Evolutionary conservation across 176 grass and related monocot genomes (phyloP).

Genomic region (Avena atlantica): DNA sequence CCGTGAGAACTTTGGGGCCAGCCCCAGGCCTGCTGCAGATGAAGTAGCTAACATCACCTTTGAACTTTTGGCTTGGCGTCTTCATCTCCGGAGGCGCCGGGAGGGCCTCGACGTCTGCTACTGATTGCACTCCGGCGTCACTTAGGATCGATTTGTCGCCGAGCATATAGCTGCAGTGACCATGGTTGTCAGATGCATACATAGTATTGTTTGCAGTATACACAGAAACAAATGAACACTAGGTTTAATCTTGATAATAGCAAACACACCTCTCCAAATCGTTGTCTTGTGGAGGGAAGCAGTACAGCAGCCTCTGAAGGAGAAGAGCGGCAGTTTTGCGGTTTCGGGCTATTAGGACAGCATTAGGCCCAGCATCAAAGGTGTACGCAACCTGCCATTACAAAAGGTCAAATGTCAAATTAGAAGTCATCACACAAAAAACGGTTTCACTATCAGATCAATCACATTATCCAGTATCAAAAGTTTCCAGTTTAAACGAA

Average conservation of each 20-base stretch:
- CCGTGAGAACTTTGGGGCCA: constrained; percentile 36
- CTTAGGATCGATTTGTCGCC: constrained; percentile 83
- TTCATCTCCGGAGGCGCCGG: constrained; percentile 66
- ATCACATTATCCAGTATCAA: not conserved
- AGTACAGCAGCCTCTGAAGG: constrained; percentile 71
- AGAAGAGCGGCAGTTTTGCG: constrained; percentile 73
- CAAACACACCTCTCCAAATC: constrained; percentile 66
- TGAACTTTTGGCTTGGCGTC: constrained; percentile 45
- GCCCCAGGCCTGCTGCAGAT: constrained; percentile 53
- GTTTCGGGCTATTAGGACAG: constrained; percentile 77
- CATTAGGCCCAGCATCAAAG: constrained; percentile 90
- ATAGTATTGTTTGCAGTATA: not conserved
- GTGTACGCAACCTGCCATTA: constrained; percentile 80
- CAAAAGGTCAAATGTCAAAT: not conserved
- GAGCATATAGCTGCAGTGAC: constrained; percentile 70
- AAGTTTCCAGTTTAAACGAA: not conserved
- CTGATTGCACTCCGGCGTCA: constrained; percentile 66
- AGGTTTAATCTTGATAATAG: not conserved
- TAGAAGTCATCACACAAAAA: constrained; percentile 22
- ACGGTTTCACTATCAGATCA: not conserved
- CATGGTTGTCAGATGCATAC: constrained; percentile 20
- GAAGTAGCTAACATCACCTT: constrained; percentile 55
- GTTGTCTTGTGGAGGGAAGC: constrained; percentile 72
- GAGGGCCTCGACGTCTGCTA: constrained; percentile 71
- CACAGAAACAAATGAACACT: not conserved